These are phyloP conservation scores for Spongospora subterranea DNA, from an alignment of 208 protist species.

Conservation along the genomic window DNA sequence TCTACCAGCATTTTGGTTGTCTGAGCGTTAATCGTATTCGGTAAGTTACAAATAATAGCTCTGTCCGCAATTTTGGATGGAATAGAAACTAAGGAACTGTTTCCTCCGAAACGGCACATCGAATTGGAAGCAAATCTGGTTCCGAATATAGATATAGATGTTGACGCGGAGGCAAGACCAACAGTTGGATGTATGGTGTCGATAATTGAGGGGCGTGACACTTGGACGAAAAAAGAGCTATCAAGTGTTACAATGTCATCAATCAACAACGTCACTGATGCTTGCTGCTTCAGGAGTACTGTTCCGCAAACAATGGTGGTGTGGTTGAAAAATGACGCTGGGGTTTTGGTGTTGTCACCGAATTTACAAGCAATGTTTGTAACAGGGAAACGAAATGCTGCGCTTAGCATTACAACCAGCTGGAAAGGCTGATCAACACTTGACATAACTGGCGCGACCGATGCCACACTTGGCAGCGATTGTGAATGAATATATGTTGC, in stretches of 20 bases:
- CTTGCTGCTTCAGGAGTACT: background rate
- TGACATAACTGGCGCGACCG: background rate
- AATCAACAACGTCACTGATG: background rate
- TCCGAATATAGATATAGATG: background rate
- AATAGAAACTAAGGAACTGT: background rate
- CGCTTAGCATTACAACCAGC: background rate
- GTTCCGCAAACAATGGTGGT: slow-evolving; percentile 1
- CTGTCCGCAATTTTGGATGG: background rate
- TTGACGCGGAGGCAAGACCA: background rate
- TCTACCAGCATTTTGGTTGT: background rate
- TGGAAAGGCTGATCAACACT: background rate
- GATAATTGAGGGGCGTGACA: background rate
- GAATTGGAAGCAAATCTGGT: background rate
- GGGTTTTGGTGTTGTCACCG: background rate
- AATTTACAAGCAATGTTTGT: background rate
- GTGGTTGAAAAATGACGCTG: background rate
- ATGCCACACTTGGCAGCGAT: background rate
- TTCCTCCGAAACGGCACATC: background rate
- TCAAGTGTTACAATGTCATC: background rate
- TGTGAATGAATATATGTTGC: background rate
- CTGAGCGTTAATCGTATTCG: background rate
- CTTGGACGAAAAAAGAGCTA: background rate
- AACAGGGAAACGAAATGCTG: background rate
- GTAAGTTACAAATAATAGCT: background rate
- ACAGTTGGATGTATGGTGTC: background rate